phyloP scores from a whole-genome alignment of 768 basidiomycete genomes.

The Megacollybia marginata region DNA sequence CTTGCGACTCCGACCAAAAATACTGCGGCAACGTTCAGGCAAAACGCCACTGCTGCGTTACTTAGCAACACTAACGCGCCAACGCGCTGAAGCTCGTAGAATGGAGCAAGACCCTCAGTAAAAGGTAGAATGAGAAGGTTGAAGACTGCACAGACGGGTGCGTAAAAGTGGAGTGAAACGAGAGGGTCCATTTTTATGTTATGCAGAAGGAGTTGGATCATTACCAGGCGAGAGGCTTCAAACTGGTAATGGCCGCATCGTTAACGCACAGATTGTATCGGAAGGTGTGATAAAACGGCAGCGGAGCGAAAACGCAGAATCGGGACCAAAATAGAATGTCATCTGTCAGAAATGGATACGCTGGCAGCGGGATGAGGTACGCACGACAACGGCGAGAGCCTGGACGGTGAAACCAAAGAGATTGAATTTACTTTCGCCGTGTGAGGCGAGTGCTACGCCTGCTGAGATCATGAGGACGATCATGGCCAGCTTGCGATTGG shows the following conservation, averaged over 20 bases:
- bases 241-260: conserved; percentile 39
- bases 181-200: conserved; percentile 98
- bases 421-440: conserved; percentile 83
- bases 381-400: conserved; percentile 74
- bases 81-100: conserved; percentile 59
- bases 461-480: conserved; percentile 57
- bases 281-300: not conserved
- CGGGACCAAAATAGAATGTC: not conserved
- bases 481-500: conserved; percentile 45
- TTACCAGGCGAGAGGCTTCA: conserved; percentile 89
- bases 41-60: conserved; percentile 85
- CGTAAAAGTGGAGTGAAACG: conserved; percentile 93
- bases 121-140: conserved; percentile 84
- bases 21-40: conserved; percentile 88
- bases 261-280: too few relatives aligned
- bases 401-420: conserved; percentile 84
- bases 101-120: conserved; percentile 86
- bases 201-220: conserved; percentile 92
- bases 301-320: not conserved
- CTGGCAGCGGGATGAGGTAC: conserved; percentile 19
- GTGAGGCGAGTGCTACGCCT: conserved; percentile 86
- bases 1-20: conserved; percentile 87
- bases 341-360: not conserved
- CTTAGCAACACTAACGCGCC: conserved; percentile 68
- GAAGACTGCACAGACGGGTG: conserved; percentile 88